Conservation (phyloP, 2,329 filamentous ascomycete species). For the Trichoderma hamatum region DNA sequence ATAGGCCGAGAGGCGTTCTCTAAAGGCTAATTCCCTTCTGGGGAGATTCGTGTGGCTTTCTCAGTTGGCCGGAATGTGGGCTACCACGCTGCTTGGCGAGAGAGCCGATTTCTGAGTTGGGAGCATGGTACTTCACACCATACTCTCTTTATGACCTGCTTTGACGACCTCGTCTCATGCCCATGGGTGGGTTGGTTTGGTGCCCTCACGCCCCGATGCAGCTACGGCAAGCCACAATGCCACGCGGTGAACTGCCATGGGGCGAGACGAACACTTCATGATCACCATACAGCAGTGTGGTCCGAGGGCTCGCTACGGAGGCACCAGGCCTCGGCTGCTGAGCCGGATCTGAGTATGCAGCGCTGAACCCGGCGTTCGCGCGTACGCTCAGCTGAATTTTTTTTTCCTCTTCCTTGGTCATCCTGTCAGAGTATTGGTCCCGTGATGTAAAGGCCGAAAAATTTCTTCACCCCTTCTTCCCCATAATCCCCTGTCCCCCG, state of each 20-base stretch:
- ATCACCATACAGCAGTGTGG: slow-evolving; percentile 4
- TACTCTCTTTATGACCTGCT: background rate
- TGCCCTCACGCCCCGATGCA: background rate
- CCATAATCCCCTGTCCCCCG: slow-evolving; percentile 20
- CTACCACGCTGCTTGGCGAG: slow-evolving; percentile 10
- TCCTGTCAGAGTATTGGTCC: slow-evolving; percentile 19
- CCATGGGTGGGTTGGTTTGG: background rate
- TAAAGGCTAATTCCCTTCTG: slow-evolving; percentile 2
- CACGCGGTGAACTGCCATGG: slow-evolving; percentile 17
- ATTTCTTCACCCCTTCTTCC: slow-evolving; percentile 13
- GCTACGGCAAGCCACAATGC: slow-evolving; percentile 25
- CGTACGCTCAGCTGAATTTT: background rate
- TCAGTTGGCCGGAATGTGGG: slow-evolving; percentile 10
- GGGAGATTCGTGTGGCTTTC: background rate
- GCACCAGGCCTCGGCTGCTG: slow-evolving; percentile 11
- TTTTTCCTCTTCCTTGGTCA: background rate
- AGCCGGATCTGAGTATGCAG: slow-evolving; percentile 19
- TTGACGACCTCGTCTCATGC: slow-evolving; percentile 5
- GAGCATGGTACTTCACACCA: background rate
- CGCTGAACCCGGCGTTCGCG: background rate
- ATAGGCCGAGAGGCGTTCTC: background rate
- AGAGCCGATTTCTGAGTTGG: background rate
- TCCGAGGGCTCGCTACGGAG: background rate
- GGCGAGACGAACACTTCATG: background rate
- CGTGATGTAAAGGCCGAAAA: slow-evolving; percentile 15